Evolutionary conservation across 2,329 filamentous ascomycete genomes (phyloP).

Genomic region (Trichophyton schoenleinii): DNA sequence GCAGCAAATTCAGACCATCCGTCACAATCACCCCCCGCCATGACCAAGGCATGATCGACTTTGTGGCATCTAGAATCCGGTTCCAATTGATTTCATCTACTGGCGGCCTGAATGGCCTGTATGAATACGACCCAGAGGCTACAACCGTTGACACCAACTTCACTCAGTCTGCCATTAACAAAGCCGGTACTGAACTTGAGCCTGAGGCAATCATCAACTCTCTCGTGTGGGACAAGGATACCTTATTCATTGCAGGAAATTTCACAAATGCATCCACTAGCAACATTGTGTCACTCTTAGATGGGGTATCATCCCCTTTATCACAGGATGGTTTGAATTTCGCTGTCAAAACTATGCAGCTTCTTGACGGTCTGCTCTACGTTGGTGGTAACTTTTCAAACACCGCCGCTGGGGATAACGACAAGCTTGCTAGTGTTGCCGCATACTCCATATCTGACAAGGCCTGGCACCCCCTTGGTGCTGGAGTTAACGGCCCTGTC

Average conservation of each 20-base stretch:
- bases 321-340: conserved; percentile 66
- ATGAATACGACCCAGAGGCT: conserved; percentile 65
- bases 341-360: conserved; percentile 58
- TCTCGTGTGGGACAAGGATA: conserved; percentile 52
- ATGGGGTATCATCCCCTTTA: conserved; percentile 49
- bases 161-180: conserved; percentile 59
- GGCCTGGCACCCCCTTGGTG: conserved; percentile 66
- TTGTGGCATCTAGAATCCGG: conserved; percentile 81
- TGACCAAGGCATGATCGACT: conserved; percentile 50
- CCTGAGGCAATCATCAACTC: conserved; percentile 55
- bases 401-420: conserved; percentile 48
- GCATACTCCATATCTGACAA: conserved; percentile 58
- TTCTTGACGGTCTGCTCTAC: conserved; percentile 56
- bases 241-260: conserved; percentile 69
- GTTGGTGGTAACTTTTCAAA: conserved; percentile 77
- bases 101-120: conserved; percentile 76
- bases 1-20: conserved; percentile 59
- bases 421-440: conserved; percentile 63
- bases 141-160: conserved; percentile 51
- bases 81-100: conserved; percentile 54
- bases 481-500: conserved; percentile 72
- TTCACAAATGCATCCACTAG: conserved; percentile 57
- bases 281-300: conserved; percentile 66
- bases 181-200: conserved; percentile 58
- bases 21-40: conserved; percentile 62